Evolutionary conservation across 2,329 filamentous ascomycete genomes (phyloP).

Genomic region (Simplicillium sp.): DNA sequence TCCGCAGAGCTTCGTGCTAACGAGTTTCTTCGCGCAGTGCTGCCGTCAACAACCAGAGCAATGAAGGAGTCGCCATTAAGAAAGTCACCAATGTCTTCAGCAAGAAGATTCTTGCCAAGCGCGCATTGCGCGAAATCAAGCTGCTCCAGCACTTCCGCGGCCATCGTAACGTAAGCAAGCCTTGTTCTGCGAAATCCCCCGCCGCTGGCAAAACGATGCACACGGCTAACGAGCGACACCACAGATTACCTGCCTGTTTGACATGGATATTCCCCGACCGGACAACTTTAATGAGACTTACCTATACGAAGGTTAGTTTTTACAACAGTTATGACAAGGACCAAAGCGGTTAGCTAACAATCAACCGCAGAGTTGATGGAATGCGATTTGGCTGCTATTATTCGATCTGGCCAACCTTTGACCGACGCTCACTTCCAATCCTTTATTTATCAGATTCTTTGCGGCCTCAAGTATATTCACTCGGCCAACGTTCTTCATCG

Average conservation of each 20-base stretch:
- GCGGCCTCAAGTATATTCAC: conserved; percentile 97
- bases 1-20: too few relatives aligned
- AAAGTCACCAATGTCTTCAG: conserved; percentile 99
- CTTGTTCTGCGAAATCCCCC: background rate
- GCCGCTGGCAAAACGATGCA: conserved; percentile 12
- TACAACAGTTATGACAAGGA: background rate
- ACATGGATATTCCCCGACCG: conserved; percentile 97
- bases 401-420: conserved; percentile 89
- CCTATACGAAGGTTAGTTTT: conserved; percentile 78
- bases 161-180: conserved; percentile 63
- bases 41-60: conserved; percentile 81
- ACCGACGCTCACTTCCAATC: conserved; percentile 99
- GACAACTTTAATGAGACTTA: conserved; percentile 99
- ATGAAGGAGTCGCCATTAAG: conserved; percentile 95
- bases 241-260: conserved; percentile 96
- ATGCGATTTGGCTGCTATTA: conserved; percentile 95
- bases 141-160: conserved; percentile 94
- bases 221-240: conserved; percentile 1
- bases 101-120: conserved; percentile 99
- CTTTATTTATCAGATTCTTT: conserved; percentile 99
- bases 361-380: conserved; percentile 80
- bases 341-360: background rate
- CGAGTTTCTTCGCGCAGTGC: conserved; percentile 46
- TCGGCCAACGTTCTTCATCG: conserved; percentile 96
- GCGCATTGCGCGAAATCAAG: conserved; percentile 96